A percentile compares a stretch with the other conserved stretches of the same genome.
phyloP scores from a whole-genome alignment of 2,329 filamentous ascomycete species.

The Blumeria graminis region DNA sequence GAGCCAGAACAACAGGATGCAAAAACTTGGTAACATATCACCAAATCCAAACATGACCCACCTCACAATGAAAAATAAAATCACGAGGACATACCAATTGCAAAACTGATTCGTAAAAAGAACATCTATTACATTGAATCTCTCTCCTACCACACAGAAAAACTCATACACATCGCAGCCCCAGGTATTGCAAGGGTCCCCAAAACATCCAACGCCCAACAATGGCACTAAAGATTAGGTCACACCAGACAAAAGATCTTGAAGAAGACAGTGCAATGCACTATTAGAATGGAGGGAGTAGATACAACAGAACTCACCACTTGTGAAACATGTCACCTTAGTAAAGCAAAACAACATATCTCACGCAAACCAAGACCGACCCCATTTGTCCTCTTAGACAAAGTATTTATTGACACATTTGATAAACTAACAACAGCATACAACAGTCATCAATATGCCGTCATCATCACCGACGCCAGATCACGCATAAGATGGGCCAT shows the following conservation, averaged over 20 bases:
- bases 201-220: not conserved
- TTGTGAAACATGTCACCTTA: not conserved
- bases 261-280: not conserved
- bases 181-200: not conserved
- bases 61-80: not conserved
- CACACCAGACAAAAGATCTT: not conserved
- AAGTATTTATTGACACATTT: not conserved
- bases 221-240: not conserved
- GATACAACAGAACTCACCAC: not conserved
- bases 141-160: not conserved
- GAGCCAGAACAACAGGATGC: too few species aligned
- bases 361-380: not conserved
- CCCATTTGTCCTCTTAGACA: not conserved
- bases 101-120: not conserved
- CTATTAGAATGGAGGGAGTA: not conserved
- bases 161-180: not conserved
- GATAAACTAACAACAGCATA: not conserved
- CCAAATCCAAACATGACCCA: not conserved
- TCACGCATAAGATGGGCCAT: too few species aligned
- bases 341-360: not conserved
- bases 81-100: not conserved
- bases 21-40: not conserved
- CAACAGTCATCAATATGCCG: not conserved
- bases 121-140: not conserved
- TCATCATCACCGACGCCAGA: too few species aligned